Base-by-base conservation (phyloP, 768 basidiomycete genomes). In the Boletus edulis region DNA sequence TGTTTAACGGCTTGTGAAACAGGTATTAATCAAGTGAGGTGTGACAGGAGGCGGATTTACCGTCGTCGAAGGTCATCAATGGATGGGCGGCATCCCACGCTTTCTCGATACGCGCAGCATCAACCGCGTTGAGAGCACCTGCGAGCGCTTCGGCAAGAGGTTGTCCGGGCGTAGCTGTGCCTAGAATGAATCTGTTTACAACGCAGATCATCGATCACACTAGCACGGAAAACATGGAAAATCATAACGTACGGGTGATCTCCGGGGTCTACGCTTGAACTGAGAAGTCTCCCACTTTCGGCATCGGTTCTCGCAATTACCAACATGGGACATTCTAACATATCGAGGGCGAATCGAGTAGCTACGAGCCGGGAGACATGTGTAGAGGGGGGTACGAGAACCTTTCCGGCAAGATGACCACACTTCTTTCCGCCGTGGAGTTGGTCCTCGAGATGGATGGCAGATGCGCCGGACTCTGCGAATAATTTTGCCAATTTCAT, bases 401-500 rank as follows among this genome's bases (percentile, higher is more conserved):
- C 92, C 72, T 97, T 96, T 49, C 94, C 94, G 14, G 87, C 87
- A 64, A 94, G 78, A 75, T 94, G 92, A 27, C 93, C 91, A 68
- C 92, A 93, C 82, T 97, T 95, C 76, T 97, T 97, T 27, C 91
- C 91, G 31, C 95, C 95, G 59, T 95, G 91, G 8, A 96, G 78
- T 67, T 96, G 93, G 72, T 98, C 95, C 68, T 98, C 95, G 20
- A 97, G 71, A 70, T 98, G 95, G 46, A 98, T 89, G 15, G 81
- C 95, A 10, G 94, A 82, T 14, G 91, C 90, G 24, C 95, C 94
- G 49, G 89, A 88, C 76, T 97, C 95, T n/a, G 91, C 94, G 63
- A 98, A 96, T 20, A 94, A 78, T 66, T 97, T 98, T 37, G 84
- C 84, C 9, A 98, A 81, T 74, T 97, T 98, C 89, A 98, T 93